Evolutionary conservation across 2,329 filamentous ascomycete genomes (phyloP).

Genomic region (Raffaelea deltoideospora): DNA sequence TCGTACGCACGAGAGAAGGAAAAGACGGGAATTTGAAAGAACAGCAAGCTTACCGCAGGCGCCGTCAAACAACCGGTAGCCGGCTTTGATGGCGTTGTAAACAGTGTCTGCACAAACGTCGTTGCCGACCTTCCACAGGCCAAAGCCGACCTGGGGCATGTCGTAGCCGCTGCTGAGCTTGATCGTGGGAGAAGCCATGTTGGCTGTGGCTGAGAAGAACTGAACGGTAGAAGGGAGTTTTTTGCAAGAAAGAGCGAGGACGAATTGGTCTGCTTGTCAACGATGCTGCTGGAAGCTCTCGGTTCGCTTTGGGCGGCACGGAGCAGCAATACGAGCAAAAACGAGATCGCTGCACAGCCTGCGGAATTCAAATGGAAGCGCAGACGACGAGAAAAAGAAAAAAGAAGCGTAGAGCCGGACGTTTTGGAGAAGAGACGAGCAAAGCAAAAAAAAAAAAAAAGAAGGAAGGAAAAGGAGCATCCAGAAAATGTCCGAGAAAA

Average conservation of each 20-base stretch:
- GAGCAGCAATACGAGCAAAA: too few species aligned
- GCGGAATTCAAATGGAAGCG: too few species aligned
- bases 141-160: slow-evolving; percentile 65
- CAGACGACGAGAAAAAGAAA: too few species aligned
- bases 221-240: too few species aligned
- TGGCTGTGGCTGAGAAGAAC: neutral
- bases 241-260: too few species aligned
- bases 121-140: slow-evolving; percentile 73
- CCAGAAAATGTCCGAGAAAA: too few species aligned
- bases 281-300: too few species aligned
- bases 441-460: neutral
- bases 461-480: too few species aligned
- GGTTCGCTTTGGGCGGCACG: too few species aligned
- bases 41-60: slow-evolving; percentile 34
- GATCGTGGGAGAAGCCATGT: slow-evolving; percentile 28
- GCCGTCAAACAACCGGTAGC: slow-evolving; percentile 46
- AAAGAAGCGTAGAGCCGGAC: too few species aligned
- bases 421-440: neutral
- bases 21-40: neutral
- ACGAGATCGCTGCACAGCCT: too few species aligned
- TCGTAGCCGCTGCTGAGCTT: slow-evolving; percentile 51
- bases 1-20: neutral
- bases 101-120: slow-evolving; percentile 58
- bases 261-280: too few species aligned
- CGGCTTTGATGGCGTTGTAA: slow-evolving; percentile 57